Base-by-base conservation (phyloP, 305 asterid genomes). In the Fraxinus albicans region DNA sequence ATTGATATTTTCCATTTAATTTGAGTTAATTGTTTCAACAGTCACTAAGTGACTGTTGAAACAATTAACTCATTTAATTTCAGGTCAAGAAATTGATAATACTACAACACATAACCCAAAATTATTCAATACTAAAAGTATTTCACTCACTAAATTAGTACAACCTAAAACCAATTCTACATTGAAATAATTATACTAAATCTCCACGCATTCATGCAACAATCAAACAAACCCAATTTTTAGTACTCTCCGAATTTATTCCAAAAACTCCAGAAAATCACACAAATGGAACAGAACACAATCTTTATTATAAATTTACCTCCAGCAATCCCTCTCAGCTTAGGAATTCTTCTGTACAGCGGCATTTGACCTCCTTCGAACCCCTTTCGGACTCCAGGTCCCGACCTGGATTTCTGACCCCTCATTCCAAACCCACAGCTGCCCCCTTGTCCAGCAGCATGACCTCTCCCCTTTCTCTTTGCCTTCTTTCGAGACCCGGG, bases 321-420 rank as follows among this genome's bases (percentile, higher is more conserved):
- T 92, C 98, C 99, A 8, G 98, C 99, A 86, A 96, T 94, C 40
- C 99, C 99, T 89, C 75, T 69, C 38, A 69, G 34, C 36, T 69
- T 69, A 13, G 75, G 75, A 69, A 69, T 69, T 69, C 75, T 69
- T n/a, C 75, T 6, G 38, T 69, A 69, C 36, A 69, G 38, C 8
- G 75, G 75, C 75, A 69, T 69, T 69, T 69, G 75, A 17, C 99
- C 98, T 2, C 95, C 97, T 89, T 92, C 97, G 73, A 92, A 92
- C 2, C 95, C 95, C 85, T 82, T 90, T 42, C 94, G 84, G 4
- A 94, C 98, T 8, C 97, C 97, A 17, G 99, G 99, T 34, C 99
- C 99, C 8, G 99, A 96, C 96, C 99, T 92, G 44, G 99, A 94
- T 85, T 94, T 96, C 92, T 96, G 99, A 81, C 99, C 98, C 75